phyloP scores from a whole-genome alignment of 2,329 filamentous ascomycete genomes.

The Alternaria arborescens region DNA sequence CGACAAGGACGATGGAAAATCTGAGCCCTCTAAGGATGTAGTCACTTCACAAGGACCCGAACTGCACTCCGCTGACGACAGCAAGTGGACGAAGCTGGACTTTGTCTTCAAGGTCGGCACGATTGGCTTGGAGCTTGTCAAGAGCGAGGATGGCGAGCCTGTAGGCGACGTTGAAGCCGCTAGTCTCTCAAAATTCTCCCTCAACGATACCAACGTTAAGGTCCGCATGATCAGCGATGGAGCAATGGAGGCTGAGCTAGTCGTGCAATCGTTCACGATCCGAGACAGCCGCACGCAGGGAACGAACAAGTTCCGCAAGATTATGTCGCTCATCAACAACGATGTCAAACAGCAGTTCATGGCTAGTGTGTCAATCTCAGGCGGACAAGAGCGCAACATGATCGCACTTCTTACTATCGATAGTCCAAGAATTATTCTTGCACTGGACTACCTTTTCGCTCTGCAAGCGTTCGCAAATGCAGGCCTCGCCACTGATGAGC shows the following conservation, averaged over 20 bases:
- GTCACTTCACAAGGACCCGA: constrained; percentile 67
- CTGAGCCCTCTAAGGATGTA: constrained; percentile 58
- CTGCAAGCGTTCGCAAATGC: constrained; percentile 83
- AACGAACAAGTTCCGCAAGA: constrained; percentile 94
- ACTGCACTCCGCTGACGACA: constrained; percentile 69
- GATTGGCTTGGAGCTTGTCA: constrained; percentile 86
- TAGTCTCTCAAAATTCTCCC: constrained; percentile 90
- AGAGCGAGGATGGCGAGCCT: constrained; percentile 77
- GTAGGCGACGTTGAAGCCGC: constrained; percentile 80
- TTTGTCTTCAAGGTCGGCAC: constrained; percentile 88
- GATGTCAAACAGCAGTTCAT: constrained; percentile 95
- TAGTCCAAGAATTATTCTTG: constrained; percentile 93
- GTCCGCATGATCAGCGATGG: constrained; percentile 91
- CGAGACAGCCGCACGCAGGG: constrained; percentile 88
- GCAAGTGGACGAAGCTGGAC: constrained; percentile 89
- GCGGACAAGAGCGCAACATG: constrained; percentile 79
- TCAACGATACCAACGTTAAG: constrained; percentile 92
- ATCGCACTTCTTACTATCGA: constrained; percentile 94
- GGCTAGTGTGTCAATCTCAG: constrained; percentile 93
- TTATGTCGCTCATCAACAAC: constrained; percentile 97
- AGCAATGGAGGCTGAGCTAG: constrained; percentile 88
- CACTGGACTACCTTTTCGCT: constrained; percentile 92
- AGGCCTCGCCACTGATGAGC: constrained; percentile 65
- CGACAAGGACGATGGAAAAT: constrained; percentile 46
- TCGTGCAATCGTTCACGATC: constrained; percentile 94